These are phyloP conservation scores for Aspergillus hiratsukae DNA, from an alignment of 2,329 filamentous ascomycete species.

Conservation along the genomic window DNA sequence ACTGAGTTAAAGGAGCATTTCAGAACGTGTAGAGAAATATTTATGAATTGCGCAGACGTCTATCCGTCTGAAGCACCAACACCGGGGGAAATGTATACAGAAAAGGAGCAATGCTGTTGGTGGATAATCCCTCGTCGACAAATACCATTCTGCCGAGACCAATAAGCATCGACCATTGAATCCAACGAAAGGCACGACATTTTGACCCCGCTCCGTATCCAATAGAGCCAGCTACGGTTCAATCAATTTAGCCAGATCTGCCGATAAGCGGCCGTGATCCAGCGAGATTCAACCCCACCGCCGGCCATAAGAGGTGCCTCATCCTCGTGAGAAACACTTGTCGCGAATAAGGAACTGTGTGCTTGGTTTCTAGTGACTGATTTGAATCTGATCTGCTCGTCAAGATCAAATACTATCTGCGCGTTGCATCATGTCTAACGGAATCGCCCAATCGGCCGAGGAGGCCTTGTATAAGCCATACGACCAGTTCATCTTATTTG, in stretches of 20 bases:
- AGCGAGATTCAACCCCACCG: background rate
- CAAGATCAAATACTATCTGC: background rate
- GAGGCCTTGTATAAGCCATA: conserved; percentile 43
- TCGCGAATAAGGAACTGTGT: background rate
- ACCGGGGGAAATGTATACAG: background rate
- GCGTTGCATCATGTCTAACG: background rate
- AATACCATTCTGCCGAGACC: background rate
- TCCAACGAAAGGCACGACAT: background rate
- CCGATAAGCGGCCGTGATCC: background rate
- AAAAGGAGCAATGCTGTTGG: background rate
- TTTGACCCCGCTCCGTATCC: background rate
- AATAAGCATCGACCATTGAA: background rate
- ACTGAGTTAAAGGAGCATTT: no score
- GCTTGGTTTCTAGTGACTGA: background rate
- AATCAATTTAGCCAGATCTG: background rate
- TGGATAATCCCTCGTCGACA: background rate
- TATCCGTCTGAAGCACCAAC: background rate
- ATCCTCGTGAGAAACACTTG: background rate
- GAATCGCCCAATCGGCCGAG: background rate
- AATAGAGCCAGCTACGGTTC: background rate
- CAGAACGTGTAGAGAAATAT: no score
- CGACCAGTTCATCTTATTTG: conserved; percentile 76
- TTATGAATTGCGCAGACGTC: no score
- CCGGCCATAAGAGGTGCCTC: background rate
- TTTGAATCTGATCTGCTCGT: background rate